A percentile compares a stretch with the other conserved stretches of the same genome.
phyloP scores from a whole-genome alignment of 768 basidiomycete genomes.

The Favolaschia claudopus region DNA sequence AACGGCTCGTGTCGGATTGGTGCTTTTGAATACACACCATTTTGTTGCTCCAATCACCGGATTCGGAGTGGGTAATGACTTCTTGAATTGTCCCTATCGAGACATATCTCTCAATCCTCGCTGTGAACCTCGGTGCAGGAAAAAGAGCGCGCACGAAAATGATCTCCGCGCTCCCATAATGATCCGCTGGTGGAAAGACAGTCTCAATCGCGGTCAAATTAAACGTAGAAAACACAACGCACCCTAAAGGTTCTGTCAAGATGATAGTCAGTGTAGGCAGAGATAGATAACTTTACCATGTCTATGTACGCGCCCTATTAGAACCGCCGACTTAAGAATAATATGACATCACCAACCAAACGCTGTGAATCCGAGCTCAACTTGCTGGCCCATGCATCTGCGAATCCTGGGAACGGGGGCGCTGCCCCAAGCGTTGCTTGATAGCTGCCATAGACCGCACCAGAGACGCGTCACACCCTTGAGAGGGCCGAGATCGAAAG shows the following conservation, averaged over 20 bases:
- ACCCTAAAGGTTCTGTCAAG: constrained; percentile 37
- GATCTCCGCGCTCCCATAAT: constrained; percentile 86
- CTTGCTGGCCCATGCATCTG: constrained; percentile 13
- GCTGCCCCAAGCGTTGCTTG: constrained; percentile 18
- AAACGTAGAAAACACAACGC: constrained; percentile 8
- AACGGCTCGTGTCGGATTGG: constrained; percentile 56
- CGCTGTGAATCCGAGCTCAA: constrained; percentile 60
- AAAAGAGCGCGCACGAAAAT: constrained; percentile 66
- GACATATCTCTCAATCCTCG: background rate
- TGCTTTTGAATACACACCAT: constrained; percentile 79
- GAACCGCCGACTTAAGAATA: background rate
- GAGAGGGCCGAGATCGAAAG: constrained; percentile 15
- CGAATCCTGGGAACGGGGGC: constrained; percentile 17
- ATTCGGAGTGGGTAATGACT: constrained; percentile 46
- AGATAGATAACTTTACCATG: constrained; percentile 53
- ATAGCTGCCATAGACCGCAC: constrained; percentile 22
- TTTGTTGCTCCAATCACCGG: constrained; percentile 78
- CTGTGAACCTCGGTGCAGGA: constrained; percentile 10
- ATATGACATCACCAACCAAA: constrained; percentile 53
- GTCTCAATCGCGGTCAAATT: constrained; percentile 11
- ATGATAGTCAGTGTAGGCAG: constrained; percentile 1
- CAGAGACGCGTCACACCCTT: constrained; percentile 9
- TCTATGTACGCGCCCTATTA: constrained; percentile 42
- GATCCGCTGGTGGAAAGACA: constrained; percentile 65
- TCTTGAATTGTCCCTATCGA: constrained; percentile 72